phyloP scores from a whole-genome alignment of 2,329 filamentous ascomycete species.

The Fusarium aywerte region DNA sequence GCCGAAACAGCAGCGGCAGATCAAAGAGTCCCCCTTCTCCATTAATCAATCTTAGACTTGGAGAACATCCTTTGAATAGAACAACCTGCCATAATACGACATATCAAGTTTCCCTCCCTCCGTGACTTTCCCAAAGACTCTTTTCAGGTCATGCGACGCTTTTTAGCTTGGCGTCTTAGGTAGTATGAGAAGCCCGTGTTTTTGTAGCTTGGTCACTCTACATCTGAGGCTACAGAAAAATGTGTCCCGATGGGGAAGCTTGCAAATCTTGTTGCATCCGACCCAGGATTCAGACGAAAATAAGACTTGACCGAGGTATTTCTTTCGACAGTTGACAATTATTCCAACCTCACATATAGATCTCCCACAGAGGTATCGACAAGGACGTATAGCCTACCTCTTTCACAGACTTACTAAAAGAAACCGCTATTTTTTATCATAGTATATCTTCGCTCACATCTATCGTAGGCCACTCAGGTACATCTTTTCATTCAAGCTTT shows the following conservation, averaged over 20 bases:
- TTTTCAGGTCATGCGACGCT: constrained; percentile 17
- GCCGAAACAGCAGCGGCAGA: constrained; percentile 17
- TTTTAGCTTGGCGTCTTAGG: constrained; percentile 6
- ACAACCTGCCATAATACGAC: neutral
- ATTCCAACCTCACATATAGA: no score
- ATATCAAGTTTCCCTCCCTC: neutral
- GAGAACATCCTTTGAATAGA: neutral
- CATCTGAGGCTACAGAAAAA: constrained; percentile 3
- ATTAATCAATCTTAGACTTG: neutral
- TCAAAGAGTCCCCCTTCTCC: neutral
- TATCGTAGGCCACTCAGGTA: neutral
- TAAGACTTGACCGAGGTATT: neutral
- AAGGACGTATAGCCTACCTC: accelerated
- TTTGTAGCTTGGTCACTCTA: constrained; percentile 24
- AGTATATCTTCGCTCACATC: neutral
- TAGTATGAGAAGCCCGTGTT: neutral
- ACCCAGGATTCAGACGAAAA: constrained; percentile 1
- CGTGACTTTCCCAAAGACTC: neutral
- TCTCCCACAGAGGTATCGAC: neutral
- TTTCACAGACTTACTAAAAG: accelerated
- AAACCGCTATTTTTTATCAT: neutral
- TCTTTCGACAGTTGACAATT: neutral
- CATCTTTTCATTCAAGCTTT: neutral
- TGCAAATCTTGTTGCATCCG: neutral
- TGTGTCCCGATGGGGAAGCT: constrained; percentile 8